A percentile compares a stretch with the other conserved stretches of the same genome.
phyloP scores from a whole-genome alignment of 148 eudicot genomes.

The Drosera capensis region DNA sequence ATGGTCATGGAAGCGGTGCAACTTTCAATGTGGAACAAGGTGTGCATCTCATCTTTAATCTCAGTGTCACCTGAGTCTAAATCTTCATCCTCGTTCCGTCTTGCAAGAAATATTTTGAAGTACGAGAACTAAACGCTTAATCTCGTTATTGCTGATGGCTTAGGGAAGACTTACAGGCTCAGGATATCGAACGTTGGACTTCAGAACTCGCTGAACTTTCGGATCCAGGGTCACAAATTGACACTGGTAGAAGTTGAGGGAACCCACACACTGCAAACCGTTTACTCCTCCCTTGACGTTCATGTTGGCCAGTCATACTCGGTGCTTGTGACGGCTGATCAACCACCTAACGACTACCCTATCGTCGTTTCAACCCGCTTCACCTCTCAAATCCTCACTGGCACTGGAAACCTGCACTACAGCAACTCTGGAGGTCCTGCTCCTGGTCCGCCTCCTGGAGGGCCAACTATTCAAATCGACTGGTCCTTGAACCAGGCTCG shows the following conservation, averaged over 20 bases:
- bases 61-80: no score
- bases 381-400: constrained; percentile 38
- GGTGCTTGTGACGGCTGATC: constrained; percentile 78
- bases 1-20: constrained; percentile 69
- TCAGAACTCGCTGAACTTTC: constrained; percentile 82
- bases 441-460: constrained; percentile 82
- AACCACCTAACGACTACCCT: constrained; percentile 61
- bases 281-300: constrained; percentile 78
- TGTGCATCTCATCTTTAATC: constrained; percentile 4
- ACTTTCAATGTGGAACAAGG: constrained; percentile 77
- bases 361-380: constrained; percentile 82
- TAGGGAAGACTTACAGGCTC: constrained; percentile 88
- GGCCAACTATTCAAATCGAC: constrained; percentile 72
- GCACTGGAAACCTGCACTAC: constrained; percentile 64
- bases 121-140: no score
- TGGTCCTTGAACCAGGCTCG: constrained; percentile 97
- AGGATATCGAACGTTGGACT: constrained; percentile 86
- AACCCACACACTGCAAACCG: constrained; percentile 73
- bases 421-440: constrained; percentile 47
- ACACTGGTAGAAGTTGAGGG: constrained; percentile 89
- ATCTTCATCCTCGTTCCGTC: no score
- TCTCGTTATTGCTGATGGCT: no score
- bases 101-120: no score
- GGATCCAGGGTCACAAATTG: constrained; percentile 80
- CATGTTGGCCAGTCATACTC: constrained; percentile 89